phyloP scores from a whole-genome alignment of 306 rosid genomes.

The Rubus idaeus region DNA sequence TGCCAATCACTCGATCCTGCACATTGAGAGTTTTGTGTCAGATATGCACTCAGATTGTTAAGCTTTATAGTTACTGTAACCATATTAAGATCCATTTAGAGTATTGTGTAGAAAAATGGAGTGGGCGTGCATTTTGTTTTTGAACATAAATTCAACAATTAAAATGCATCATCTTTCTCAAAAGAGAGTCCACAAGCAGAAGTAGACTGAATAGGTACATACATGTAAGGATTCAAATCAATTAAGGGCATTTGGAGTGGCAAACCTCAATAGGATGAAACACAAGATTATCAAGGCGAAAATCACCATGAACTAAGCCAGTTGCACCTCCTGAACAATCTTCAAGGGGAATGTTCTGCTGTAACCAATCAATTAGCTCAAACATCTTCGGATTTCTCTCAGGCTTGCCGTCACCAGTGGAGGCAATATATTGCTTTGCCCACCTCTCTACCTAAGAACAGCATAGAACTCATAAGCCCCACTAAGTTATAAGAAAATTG shows the following conservation, averaged over 20 bases:
- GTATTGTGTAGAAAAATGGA: not conserved
- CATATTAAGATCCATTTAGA: conserved; percentile 5
- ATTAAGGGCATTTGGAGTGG: conserved; percentile 13
- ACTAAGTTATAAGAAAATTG: not conserved
- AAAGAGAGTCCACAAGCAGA: not conserved
- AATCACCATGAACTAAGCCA: conserved; percentile 97
- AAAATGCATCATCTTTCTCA: not conserved
- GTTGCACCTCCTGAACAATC: conserved; percentile 72
- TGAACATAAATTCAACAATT: not conserved
- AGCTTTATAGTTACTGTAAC: conserved; percentile 5
- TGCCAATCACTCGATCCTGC: conserved; percentile 96
- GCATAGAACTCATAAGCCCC: conserved; percentile 14
- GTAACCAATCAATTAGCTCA: conserved; percentile 73
- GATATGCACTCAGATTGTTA: conserved; percentile 26
- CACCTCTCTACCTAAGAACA: conserved; percentile 79
- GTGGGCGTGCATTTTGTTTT: not conserved
- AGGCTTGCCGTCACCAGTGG: conserved; percentile 78
- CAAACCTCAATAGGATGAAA: conserved; percentile 89
- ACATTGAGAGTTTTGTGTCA: conserved; percentile 29
- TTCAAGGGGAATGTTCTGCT: conserved; percentile 65
- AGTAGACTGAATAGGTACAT: not conserved
- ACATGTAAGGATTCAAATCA: not conserved
- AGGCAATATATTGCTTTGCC: conserved; percentile 83
- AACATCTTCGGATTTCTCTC: conserved; percentile 85
- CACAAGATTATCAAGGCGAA: conserved; percentile 88